These are phyloP conservation scores for Miscanthus lutarioriparius DNA, from an alignment of 176 grass and related monocot species.

Conservation along the genomic window DNA sequence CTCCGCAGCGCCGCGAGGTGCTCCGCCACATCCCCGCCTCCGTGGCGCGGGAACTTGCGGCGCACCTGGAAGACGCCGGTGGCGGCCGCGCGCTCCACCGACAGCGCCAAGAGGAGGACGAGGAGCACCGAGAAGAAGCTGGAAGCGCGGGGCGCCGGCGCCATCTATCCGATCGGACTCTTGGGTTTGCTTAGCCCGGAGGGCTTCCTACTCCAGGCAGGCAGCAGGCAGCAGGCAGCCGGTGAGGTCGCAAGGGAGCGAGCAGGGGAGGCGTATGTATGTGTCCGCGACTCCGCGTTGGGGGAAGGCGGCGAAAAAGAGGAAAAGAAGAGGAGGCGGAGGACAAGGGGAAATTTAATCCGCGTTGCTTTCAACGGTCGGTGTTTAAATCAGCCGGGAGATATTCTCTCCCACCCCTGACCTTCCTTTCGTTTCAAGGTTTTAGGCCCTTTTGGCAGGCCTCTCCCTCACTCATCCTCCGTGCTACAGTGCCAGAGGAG, in stretches of 20 bases:
- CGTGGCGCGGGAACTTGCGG: conserved; percentile 62
- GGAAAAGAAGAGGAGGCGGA: neutral
- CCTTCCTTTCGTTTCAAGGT: neutral
- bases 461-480: too few relatives aligned
- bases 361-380: conserved; percentile 17
- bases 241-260: too few relatives aligned
- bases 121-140: neutral
- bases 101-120: conserved; percentile 11
- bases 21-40: neutral
- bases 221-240: neutral
- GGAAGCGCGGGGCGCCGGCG: neutral
- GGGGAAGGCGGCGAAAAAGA: neutral
- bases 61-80: conserved; percentile 70
- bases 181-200: neutral
- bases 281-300: too few relatives aligned
- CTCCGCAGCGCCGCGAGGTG: conserved; percentile 45
- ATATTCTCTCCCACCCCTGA: neutral
- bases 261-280: neutral
- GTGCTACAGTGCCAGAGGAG: too few relatives aligned
- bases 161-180: neutral
- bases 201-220: neutral
- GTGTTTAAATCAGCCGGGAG: conserved; percentile 4
- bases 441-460: neutral
- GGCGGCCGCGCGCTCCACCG: conserved; percentile 27
- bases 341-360: neutral